Evolutionary conservation across 495 filamentous ascomycete genomes (phyloP).

Genomic region (Clohesyomyces aquaticus): DNA sequence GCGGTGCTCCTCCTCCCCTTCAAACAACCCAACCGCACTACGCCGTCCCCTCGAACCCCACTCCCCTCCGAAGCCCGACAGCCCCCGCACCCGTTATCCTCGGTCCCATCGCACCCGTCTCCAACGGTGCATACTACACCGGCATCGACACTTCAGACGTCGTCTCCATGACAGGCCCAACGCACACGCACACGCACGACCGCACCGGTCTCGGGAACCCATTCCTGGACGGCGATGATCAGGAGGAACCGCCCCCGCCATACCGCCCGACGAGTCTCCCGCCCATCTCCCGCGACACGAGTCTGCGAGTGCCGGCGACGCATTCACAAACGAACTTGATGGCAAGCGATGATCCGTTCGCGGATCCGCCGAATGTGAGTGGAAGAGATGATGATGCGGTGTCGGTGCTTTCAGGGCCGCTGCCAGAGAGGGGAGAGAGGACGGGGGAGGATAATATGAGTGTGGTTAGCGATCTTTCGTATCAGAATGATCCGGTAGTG

Average conservation of each 20-base stretch:
- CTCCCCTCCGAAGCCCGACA: slow-evolving; percentile 5
- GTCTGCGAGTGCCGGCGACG: slow-evolving; percentile 17
- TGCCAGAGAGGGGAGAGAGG: slow-evolving; percentile 7
- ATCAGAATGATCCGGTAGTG: slow-evolving; percentile 35
- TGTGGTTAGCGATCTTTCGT: slow-evolving; percentile 35
- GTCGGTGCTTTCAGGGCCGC: slow-evolving; percentile 26
- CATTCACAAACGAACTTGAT: slow-evolving; percentile 29
- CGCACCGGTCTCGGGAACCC: slow-evolving; percentile 35
- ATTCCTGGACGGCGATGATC: slow-evolving; percentile 26
- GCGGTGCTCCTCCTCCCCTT: too few species aligned
- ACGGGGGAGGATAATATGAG: slow-evolving; percentile 25
- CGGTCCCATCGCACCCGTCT: slow-evolving; percentile 26
- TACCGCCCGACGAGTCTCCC: slow-evolving; percentile 35
- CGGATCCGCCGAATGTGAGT: slow-evolving; percentile 20
- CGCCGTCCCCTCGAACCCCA: slow-evolving; percentile 9
- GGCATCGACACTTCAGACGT: slow-evolving; percentile 40
- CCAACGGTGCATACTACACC: slow-evolving; percentile 35
- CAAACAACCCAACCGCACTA: slow-evolving; percentile 11
- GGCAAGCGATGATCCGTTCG: slow-evolving; percentile 19
- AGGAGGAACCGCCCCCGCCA: slow-evolving; percentile 39
- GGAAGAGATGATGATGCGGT: slow-evolving; percentile 35
- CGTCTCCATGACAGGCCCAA: slow-evolving; percentile 25
- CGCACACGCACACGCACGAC: too few species aligned
- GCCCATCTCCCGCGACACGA: slow-evolving; percentile 31
- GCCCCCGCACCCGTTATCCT: slow-evolving; percentile 34